Conservation (phyloP, 305 asterid species). For the Salvia sclarea region DNA sequence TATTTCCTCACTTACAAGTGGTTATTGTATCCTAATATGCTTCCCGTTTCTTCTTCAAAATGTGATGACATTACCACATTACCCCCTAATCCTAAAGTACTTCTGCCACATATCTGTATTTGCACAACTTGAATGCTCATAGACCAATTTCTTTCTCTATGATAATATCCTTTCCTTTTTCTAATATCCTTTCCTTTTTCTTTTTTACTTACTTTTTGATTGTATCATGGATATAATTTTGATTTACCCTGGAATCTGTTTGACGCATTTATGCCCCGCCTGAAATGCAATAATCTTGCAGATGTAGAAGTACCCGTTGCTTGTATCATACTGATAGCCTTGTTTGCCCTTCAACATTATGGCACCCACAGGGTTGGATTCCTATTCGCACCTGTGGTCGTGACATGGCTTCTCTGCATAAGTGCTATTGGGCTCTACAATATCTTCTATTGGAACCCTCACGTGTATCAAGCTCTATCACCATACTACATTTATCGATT, state of each 20-base stretch:
- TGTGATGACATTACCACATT: background rate
- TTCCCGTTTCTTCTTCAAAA: background rate
- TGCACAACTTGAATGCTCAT: background rate
- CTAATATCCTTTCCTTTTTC: no score
- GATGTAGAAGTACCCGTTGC: constrained; percentile 57
- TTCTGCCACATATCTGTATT: no score
- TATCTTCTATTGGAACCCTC: constrained; percentile 65
- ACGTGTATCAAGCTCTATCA: constrained; percentile 64
- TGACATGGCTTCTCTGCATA: constrained; percentile 69
- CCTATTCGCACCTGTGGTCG: constrained; percentile 71
- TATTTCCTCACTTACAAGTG: background rate
- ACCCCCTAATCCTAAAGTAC: no score
- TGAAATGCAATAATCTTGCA: constrained; percentile 38
- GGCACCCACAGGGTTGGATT: constrained; percentile 79
- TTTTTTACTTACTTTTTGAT: background rate
- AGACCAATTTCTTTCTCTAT: background rate
- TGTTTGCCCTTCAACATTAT: constrained; percentile 74
- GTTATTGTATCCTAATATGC: background rate
- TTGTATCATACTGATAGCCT: constrained; percentile 64
- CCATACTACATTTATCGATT: constrained; percentile 61
- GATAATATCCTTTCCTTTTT: no score
- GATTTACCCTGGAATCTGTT: background rate
- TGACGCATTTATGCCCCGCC: background rate
- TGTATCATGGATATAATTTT: background rate
- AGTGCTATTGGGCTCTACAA: constrained; percentile 70